Percentiles rank a stretch among this genome's conserved stretches.
phyloP scores from a whole-genome alignment of 768 basidiomycete species.

The Astraeus odoratus region DNA sequence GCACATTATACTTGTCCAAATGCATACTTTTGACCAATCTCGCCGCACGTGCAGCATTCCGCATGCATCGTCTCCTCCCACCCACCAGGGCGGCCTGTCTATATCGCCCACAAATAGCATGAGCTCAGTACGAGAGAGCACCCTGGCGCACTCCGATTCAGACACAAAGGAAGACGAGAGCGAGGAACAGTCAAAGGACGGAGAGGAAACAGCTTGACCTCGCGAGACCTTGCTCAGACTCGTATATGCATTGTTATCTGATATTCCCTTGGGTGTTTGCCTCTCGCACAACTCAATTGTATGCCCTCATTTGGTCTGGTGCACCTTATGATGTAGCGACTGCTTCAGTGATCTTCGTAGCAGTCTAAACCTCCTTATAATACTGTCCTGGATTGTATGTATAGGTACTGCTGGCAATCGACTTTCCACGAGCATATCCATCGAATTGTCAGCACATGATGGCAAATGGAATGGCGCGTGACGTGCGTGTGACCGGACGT shows the following conservation, averaged over 20 bases:
- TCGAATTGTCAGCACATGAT: no score
- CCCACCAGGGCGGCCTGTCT: constrained; percentile 51
- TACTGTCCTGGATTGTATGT: no score
- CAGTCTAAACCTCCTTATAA: no score
- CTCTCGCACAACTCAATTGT: not conserved
- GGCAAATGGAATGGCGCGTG: not conserved
- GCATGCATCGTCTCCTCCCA: constrained; percentile 75
- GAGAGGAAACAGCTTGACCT: constrained; percentile 11
- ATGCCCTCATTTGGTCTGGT: not conserved
- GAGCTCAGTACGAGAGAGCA: constrained; percentile 59
- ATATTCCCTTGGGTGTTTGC: no score
- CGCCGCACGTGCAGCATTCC: constrained; percentile 57
- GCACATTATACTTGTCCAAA: constrained; percentile 21
- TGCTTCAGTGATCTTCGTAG: no score
- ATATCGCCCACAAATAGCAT: constrained; percentile 69
- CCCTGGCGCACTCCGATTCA: constrained; percentile 26
- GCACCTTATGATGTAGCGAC: no score
- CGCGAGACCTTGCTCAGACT: not conserved
- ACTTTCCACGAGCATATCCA: not conserved
- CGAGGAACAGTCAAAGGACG: constrained; percentile 6
- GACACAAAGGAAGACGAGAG: constrained; percentile 17
- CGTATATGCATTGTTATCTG: not conserved
- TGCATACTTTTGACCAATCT: not conserved
- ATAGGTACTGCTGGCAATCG: not conserved
- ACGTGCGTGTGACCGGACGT: not conserved